Evolutionary conservation across 768 basidiomycete species (phyloP), one percentile per base, ranked within the genome.

Genomic region (Sporobolomyces roseus): DNA sequence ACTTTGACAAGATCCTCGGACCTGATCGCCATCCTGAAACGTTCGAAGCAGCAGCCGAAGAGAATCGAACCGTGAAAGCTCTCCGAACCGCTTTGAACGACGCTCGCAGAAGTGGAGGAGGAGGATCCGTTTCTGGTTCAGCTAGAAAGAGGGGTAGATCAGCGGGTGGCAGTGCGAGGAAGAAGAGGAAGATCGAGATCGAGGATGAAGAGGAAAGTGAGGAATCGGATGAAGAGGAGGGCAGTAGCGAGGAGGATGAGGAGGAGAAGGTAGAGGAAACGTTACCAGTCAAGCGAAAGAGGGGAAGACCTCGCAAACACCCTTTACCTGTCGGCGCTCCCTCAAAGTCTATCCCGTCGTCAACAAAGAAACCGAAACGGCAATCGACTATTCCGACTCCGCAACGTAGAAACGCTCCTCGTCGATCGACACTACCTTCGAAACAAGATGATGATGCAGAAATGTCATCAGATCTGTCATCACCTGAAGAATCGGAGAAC

Each of bases 1-100:
- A 62, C 33, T 68, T 61, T 36, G 49, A 62, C 17, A 27, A 36
- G 23, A 27, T 68, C 46, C 61, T 68, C 43, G 66, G 66, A 3
- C 46, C 35, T 13, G 66, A 68, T 38, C 36, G 16, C 1, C 16
- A 19, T 35, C 66, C 66, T 3, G 30, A 60, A 7, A 46, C 58
- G 6, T 23, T 48, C 25, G 21, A n/a, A 17, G 27, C n/a, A 10
- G 56, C 56, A 10, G 3, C 3, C 16, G 43, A 46, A 46, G 56
- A 45, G 41, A 59, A 46, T 29, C 21, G 16, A 27, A 27, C 27
- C 19, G 56, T 29, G 8, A 60, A 49, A 35, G 30, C 32, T 19
- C 32, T 33, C n/a, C 23, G 60, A n/a, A 21, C 52, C 29, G 27
- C 19, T 14, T 46, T 23, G 45, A 43, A 46, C 9, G 36, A 10